Evolutionary conservation across 228 moss, liverwort and hornwort genomes (phyloP), one percentile per base, ranked within the genome.

Genomic region (Sphagnum magellanicum): DNA sequence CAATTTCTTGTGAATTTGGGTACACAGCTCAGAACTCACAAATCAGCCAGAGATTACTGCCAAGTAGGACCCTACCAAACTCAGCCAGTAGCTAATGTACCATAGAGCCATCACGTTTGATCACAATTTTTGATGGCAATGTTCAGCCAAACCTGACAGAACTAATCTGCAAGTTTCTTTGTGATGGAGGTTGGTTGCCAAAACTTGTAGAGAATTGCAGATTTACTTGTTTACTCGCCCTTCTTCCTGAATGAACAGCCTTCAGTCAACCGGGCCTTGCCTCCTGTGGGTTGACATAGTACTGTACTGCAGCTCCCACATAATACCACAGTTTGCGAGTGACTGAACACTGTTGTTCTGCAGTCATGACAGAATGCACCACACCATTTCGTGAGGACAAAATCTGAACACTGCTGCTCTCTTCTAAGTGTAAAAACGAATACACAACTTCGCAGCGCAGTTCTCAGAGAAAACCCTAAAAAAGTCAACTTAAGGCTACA

Each of bases 211-310:
- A 32, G 32, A 32, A 3, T 32, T 32, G 32, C 32, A 32, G 32
- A 3, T 32, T 32, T 32, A 32, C 32, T 32, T 32, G 32, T 64
- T 63, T 74, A 86, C 0, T 86, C 86, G 67, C 80, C 80, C 67
- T 86, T 86, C 86, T 78, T 84, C 71, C 89, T 81, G 74, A 86
- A 86, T 9, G 89, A 87, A 72, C 78, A 89, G 53, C 89, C 89
- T 75, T 89, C 84, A 0, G 89, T 86, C 79, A 86, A 68, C 55
- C 87, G 87, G 55, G 83, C 78, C 70, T 70, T 74, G 63, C 89
- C 89, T 70, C 89, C 83, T 6, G 77, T 89, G 64, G 86, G 83
- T 74, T 86, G 83, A 67, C 89, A 86, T 49, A 86, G 74, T 61
- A 89, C 72, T 10, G 78, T 65, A 17, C 79, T 64, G 69, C 83